phyloP scores from a whole-genome alignment of 2,329 filamentous ascomycete species.

The Aspergillus aculeatinus region DNA sequence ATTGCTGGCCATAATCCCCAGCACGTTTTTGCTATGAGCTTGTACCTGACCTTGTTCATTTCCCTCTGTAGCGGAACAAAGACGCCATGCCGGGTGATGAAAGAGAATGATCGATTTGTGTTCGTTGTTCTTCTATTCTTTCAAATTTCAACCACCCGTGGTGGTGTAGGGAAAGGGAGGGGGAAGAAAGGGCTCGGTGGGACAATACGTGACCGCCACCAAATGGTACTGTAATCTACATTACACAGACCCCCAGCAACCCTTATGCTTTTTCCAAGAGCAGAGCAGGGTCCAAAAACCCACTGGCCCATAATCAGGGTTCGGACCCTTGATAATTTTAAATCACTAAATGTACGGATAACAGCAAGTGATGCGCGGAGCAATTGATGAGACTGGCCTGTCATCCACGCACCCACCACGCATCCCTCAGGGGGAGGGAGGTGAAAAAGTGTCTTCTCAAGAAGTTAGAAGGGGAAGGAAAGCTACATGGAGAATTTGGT shows the following conservation, averaged over 20 bases:
- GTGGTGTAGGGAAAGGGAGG: background rate
- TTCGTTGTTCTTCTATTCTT: background rate
- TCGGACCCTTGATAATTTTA: conserved; percentile 10
- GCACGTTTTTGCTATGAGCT: background rate
- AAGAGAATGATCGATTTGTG: background rate
- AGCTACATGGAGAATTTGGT: no score
- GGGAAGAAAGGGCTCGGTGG: background rate
- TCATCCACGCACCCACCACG: background rate
- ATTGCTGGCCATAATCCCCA: background rate
- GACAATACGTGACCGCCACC: conserved; percentile 1
- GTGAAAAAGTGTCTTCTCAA: background rate
- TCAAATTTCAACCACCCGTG: background rate
- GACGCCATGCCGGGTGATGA: background rate
- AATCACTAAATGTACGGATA: background rate
- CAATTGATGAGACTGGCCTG: background rate
- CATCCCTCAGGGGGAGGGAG: conserved; percentile 1
- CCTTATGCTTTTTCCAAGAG: no score
- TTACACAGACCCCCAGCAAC: background rate
- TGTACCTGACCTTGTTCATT: background rate
- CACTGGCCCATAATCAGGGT: conserved; percentile 8
- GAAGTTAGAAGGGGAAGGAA: background rate
- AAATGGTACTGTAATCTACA: background rate
- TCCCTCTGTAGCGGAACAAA: background rate
- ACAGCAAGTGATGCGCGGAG: conserved; percentile 2
- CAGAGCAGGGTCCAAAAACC: conserved; percentile 6